Evolutionary conservation across 2,329 filamentous ascomycete genomes (phyloP).

Genomic region (Calonectria montana): DNA sequence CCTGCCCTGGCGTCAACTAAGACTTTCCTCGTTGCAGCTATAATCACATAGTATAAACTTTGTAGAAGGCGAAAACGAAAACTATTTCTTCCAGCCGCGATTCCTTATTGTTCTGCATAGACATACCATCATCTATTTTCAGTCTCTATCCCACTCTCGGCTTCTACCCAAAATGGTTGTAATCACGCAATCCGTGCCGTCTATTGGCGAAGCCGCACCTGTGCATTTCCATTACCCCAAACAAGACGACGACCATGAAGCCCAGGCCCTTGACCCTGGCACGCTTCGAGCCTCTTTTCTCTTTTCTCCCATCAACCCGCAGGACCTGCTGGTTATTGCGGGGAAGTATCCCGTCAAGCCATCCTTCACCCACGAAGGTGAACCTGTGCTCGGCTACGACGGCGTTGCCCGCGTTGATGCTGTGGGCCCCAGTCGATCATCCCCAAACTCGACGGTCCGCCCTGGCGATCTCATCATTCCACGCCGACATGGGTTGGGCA

Average conservation of each 20-base stretch:
- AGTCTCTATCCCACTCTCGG: neutral
- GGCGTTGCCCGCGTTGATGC: conserved; percentile 21
- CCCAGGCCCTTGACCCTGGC: neutral
- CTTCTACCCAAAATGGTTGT: neutral
- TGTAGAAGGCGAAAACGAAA: neutral
- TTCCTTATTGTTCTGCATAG: neutral
- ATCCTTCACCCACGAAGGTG: conserved; percentile 6
- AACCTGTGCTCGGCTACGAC: conserved; percentile 21
- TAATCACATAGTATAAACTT: neutral
- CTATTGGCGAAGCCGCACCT: neutral
- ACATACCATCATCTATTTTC: too few species aligned
- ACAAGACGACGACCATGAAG: neutral
- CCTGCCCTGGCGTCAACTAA: neutral
- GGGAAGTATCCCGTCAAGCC: conserved; percentile 28
- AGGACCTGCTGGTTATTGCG: conserved; percentile 25
- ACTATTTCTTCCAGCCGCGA: neutral
- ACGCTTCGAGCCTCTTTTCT: neutral
- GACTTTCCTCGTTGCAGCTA: neutral
- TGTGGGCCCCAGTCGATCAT: neutral
- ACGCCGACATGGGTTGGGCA: conserved; percentile 21
- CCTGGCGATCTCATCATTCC: conserved; percentile 22
- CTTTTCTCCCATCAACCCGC: conserved; percentile 27
- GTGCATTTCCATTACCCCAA: neutral
- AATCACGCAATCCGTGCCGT: neutral
- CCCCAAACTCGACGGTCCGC: neutral